A percentile compares a stretch with the other conserved stretches of the same genome.
Evolutionary conservation across 768 basidiomycete species (phyloP).

Genomic region (Amanita molliuscula): DNA sequence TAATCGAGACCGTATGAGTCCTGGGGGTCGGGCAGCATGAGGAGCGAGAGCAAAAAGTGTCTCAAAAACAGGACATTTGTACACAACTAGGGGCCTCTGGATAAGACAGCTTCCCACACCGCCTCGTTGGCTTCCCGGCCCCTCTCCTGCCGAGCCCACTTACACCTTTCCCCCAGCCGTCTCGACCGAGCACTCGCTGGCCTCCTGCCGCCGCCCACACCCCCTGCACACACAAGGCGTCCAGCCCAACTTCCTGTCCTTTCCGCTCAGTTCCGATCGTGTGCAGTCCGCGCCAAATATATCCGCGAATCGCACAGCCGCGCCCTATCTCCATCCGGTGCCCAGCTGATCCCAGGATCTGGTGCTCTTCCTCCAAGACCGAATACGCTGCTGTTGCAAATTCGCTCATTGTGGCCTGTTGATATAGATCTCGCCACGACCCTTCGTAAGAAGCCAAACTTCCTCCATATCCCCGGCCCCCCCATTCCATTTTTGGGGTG

Average conservation of each 20-base stretch:
- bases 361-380: background rate
- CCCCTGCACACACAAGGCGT: background rate
- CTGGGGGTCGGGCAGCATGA: background rate
- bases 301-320: background rate
- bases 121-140: slow-evolving; percentile 1
- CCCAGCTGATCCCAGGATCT: background rate
- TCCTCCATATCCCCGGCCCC: background rate
- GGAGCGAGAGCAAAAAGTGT: background rate
- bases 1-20: slow-evolving; percentile 15
- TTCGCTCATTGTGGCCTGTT: background rate
- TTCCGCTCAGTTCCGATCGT: background rate
- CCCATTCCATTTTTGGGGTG: background rate
- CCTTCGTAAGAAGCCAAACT: background rate
- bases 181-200: background rate
- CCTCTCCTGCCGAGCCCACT: background rate
- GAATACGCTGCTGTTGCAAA: background rate
- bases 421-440: background rate
- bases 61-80: slow-evolving; percentile 2
- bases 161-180: background rate
- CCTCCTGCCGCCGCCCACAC: background rate
- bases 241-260: no score
- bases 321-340: background rate
- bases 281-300: background rate
- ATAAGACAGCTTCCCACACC: slow-evolving; percentile 1
- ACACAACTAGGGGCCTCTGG: background rate